Base-by-base conservation (phyloP, 768 basidiomycete genomes). In the Xanthoconium stramineum region DNA sequence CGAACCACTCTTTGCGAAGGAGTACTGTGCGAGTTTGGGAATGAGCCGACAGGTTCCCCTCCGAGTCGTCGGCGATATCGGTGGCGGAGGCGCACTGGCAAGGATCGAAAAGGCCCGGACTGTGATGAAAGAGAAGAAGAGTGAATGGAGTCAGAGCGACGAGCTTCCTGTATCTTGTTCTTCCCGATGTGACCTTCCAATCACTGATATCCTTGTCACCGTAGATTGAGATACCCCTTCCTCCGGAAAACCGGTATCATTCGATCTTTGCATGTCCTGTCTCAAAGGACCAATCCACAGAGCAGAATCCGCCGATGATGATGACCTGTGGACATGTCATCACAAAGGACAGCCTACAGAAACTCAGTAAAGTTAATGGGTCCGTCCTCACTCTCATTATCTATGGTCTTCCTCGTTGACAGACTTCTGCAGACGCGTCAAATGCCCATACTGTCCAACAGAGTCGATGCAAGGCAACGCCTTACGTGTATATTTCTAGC, bases 251-350 rank as follows among this genome's bases (percentile, higher is more conserved):
- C 65, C 81, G 94, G 30, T 98, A 95, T 72, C 97, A 99, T 71
- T 97, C 95, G 1, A 89, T 98, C 55, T 98, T 99, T 70, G 87
- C 94, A 46, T 99, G 97, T 71, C 92, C 97, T 0, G 97, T 99
- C 20, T 96, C 94, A 10, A 98, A 98, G 73, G 96, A 98, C 65
- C 96, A 97, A 73, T 86, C 94, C 24, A 95, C 91, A 5, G 89
- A 92, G 50, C 72, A 80, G 55, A 99, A 99, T 69, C 97, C 94
- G 10, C 96, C 97, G 0, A 97, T 97, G 93, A 95, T 98, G 90
- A 88, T 99, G 80, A 75, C 77, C 5, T 98, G 97, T 69, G 97
- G 96, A 3, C 97, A 99, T 72, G 94, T 97, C 37, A 86, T 99
- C 44, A 88, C 92, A 2, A 89, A 89, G 68, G 96, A 98, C 65